phyloP scores from a whole-genome alignment of 1,139 yeast species.

The Kodamaea ohmeri region DNA sequence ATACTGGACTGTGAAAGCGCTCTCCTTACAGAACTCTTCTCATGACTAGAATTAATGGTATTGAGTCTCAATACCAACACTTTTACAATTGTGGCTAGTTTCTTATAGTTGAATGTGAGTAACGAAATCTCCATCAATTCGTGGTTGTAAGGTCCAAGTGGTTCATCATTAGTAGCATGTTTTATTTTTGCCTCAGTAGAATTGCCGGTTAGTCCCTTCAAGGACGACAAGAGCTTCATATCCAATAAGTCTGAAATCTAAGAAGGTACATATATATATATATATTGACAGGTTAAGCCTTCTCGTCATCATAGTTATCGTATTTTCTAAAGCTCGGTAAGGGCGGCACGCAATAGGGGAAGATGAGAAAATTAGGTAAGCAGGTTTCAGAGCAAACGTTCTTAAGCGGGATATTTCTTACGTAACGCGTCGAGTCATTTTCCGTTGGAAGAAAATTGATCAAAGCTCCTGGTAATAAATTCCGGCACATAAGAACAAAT shows the following conservation, averaged over 20 bases:
- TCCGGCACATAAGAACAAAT: slow-evolving; percentile 7
- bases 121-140: slow-evolving; percentile 35
- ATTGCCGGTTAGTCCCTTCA: slow-evolving; percentile 8
- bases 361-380: not conserved
- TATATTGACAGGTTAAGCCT: not conserved
- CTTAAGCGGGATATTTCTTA: not conserved
- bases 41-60: not conserved
- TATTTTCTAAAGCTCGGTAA: not conserved
- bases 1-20: slow-evolving; percentile 5
- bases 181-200: slow-evolving; percentile 16
- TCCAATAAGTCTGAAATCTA: not conserved
- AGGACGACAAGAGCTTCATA: slow-evolving; percentile 7
- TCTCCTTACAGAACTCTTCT: slow-evolving; percentile 4
- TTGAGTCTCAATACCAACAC: slow-evolving; percentile 14
- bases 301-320: not conserved
- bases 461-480: too few species aligned
- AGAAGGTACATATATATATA: not conserved
- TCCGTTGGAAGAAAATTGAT: not conserved
- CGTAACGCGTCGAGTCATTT: not conserved
- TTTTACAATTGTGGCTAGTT: slow-evolving; percentile 18
- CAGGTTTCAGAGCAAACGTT: not conserved
- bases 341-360: slow-evolving; percentile 1
- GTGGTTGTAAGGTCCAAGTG: slow-evolving; percentile 40
- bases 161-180: slow-evolving; percentile 36
- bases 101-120: slow-evolving; percentile 23